phyloP scores from a whole-genome alignment of 2,329 filamentous ascomycete genomes.

The Ophiobolus disseminans region DNA sequence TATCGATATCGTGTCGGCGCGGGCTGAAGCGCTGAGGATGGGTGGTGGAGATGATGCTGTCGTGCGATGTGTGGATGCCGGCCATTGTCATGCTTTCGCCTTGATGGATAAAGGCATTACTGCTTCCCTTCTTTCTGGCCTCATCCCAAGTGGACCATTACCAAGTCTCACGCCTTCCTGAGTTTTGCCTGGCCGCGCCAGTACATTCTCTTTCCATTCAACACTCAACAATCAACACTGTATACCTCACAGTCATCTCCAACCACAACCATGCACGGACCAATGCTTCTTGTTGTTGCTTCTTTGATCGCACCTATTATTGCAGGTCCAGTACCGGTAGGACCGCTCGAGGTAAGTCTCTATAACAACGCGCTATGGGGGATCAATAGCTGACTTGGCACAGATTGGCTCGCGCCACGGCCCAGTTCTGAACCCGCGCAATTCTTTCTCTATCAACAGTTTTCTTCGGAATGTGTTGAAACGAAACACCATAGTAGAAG shows the following conservation, averaged over 20 bases:
- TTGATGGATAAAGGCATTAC: slow-evolving; percentile 14
- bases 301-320: slow-evolving; percentile 10
- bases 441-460: neutral
- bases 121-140: neutral
- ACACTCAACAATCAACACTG: neutral
- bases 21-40: slow-evolving; percentile 17
- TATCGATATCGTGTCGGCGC: slow-evolving; percentile 2
- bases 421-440: neutral
- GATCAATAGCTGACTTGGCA: too few species aligned
- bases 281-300: slow-evolving; percentile 6
- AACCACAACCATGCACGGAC: slow-evolving; percentile 12
- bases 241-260: neutral
- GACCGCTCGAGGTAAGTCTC: too few species aligned
- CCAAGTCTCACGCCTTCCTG: neutral
- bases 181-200: neutral
- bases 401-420: neutral
- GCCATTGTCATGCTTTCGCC: neutral
- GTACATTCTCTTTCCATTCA: neutral
- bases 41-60: slow-evolving; percentile 15
- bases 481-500: neutral
- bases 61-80: slow-evolving; percentile 3
- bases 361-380: too few species aligned
- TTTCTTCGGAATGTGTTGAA: neutral
- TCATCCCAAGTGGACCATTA: neutral
- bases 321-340: slow-evolving; percentile 8